phyloP scores from a whole-genome alignment of 2,329 filamentous ascomycete species.

The Lachnellula occidentalis region DNA sequence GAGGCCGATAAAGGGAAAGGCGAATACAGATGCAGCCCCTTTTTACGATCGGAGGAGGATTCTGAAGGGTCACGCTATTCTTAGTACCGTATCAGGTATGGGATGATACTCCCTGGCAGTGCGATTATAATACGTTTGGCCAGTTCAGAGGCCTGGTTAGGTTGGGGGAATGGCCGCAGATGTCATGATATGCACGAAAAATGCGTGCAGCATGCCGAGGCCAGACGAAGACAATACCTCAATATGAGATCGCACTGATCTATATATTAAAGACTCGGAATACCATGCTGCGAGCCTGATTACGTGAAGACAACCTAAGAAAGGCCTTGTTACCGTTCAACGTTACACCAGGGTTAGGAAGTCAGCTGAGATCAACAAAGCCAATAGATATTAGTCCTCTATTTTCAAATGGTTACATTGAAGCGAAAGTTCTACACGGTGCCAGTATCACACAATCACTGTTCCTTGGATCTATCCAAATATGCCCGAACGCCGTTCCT shows the following conservation, averaged over 20 bases:
- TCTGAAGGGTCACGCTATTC: too few relatives aligned
- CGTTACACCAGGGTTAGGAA: too few relatives aligned
- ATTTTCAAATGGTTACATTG: not conserved
- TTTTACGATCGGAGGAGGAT: too few relatives aligned
- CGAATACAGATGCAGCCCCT: too few relatives aligned
- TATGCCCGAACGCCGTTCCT: not conserved
- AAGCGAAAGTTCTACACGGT: not conserved
- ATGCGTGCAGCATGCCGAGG: not conserved
- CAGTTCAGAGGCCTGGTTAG: not conserved
- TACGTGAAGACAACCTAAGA: too few relatives aligned
- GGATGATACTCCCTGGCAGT: too few relatives aligned
- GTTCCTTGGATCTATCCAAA: not conserved
- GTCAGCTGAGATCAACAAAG: not conserved
- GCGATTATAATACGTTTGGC: too few relatives aligned
- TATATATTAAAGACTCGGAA: not conserved
- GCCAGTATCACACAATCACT: not conserved
- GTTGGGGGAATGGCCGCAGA: not conserved
- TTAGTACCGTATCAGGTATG: too few relatives aligned
- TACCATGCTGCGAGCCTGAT: too few relatives aligned
- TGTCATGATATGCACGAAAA: not conserved
- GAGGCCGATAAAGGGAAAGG: not conserved
- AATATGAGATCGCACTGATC: not conserved
- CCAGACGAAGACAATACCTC: not conserved
- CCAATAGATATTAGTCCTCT: too few relatives aligned
- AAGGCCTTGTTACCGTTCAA: not conserved